Percentiles rank a stretch among this genome's conserved stretches.
Evolutionary conservation across 2,329 filamentous ascomycete genomes (phyloP).

Genomic region (Aschersonia sp.): DNA sequence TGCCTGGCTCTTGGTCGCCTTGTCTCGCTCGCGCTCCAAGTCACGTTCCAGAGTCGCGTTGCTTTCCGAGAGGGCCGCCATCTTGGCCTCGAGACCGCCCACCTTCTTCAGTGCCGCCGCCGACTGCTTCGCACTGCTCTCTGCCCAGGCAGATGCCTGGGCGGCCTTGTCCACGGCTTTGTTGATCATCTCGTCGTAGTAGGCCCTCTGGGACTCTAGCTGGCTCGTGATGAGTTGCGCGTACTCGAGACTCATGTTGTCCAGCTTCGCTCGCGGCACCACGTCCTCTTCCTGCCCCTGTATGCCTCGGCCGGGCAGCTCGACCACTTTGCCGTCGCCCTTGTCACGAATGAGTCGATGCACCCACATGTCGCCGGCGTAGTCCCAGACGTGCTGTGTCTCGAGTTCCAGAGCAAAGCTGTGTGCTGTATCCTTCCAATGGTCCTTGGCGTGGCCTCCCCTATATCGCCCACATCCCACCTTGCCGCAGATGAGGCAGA

Average conservation of each 20-base stretch:
- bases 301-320: constrained; percentile 50
- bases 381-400: constrained; percentile 96
- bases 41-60: constrained; percentile 61
- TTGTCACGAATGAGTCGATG: constrained; percentile 91
- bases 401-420: constrained; percentile 85
- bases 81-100: constrained; percentile 29
- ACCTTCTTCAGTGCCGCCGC: constrained; percentile 35
- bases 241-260: constrained; percentile 82
- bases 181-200: constrained; percentile 85
- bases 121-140: constrained; percentile 40
- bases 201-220: constrained; percentile 79
- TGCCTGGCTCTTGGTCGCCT: constrained; percentile 56
- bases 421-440: constrained; percentile 82
- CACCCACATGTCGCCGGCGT: constrained; percentile 88
- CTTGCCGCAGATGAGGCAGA: constrained; percentile 85
- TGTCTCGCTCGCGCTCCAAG: constrained; percentile 50
- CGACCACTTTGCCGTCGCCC: constrained; percentile 80
- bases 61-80: constrained; percentile 36
- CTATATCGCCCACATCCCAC: constrained; percentile 93
- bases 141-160: constrained; percentile 53
- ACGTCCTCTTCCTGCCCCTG: constrained; percentile 41
- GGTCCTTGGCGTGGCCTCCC: constrained; percentile 79
- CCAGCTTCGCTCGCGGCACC: constrained; percentile 53
- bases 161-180: constrained; percentile 83
- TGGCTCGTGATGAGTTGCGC: constrained; percentile 87